phyloP scores from a whole-genome alignment of 768 basidiomycete species.

The Mycena alexandri region DNA sequence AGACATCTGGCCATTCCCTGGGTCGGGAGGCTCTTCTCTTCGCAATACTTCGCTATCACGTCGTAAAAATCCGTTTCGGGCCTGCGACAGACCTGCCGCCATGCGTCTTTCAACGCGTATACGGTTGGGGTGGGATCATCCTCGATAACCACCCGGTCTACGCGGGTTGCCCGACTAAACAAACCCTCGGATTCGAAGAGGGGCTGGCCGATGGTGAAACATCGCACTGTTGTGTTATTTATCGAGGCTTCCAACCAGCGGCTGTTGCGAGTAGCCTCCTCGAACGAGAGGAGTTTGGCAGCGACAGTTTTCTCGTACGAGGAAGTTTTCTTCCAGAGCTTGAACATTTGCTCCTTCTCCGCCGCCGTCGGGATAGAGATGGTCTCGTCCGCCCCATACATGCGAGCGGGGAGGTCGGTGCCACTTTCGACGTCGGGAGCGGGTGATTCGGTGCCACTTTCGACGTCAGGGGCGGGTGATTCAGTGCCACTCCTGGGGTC shows the following conservation, averaged over 20 bases:
- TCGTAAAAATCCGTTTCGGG: slow-evolving; percentile 32
- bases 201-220: slow-evolving; percentile 17
- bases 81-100: slow-evolving; percentile 20
- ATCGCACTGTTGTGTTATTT: background rate
- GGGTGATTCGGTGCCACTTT: too few species aligned
- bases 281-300: background rate
- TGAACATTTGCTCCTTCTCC: background rate
- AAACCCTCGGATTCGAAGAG: slow-evolving; percentile 9
- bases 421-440: too few species aligned
- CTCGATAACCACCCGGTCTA: slow-evolving; percentile 14
- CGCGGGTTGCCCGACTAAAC: slow-evolving; percentile 26
- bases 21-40: too few species aligned
- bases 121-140: background rate
- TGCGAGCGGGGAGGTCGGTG: background rate
- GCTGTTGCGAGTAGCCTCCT: background rate
- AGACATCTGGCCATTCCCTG: slow-evolving; percentile 21
- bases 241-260: background rate
- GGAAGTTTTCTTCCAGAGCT: background rate
- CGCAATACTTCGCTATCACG: slow-evolving; percentile 4
- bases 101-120: slow-evolving; percentile 32
- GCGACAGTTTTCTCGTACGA: background rate
- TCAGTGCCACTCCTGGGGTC: too few species aligned
- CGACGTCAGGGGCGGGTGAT: too few species aligned
- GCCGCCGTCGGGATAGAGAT: slow-evolving; percentile 2
- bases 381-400: slow-evolving; percentile 18